Evolutionary conservation across 2,329 filamentous ascomycete genomes (phyloP), one percentile per base, ranked within the genome.

Genomic region (Clarireedia hainanense): DNA sequence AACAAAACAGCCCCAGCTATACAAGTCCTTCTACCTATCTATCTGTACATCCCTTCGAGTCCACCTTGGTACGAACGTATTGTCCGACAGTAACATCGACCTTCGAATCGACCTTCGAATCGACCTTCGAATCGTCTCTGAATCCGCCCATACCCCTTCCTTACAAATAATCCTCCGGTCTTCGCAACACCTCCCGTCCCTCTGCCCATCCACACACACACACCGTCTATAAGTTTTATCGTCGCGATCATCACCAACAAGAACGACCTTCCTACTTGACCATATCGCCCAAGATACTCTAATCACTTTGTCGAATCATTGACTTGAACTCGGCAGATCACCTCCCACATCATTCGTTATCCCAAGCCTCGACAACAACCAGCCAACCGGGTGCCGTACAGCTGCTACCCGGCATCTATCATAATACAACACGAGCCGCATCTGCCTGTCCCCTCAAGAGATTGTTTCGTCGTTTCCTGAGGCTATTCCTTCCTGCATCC

Each of bases 371-470:
- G 26, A 56, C 42, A 47, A 47, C 45, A 51, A 37, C 42, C 49
- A 53, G 23, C 55, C 55, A 48, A 52, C 52, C 52, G 46, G 52
- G 12, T 55, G 23, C 24, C 36, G 27, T 27, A 53, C 12, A 27
- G 17, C 36, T 30, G 9, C 17, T 39, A 37, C 40, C 55, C 43
- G 43, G 48, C 36, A 27, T 47, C 48, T 39, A 50, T 46, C 26
- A 50, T 49, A 15, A 24, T n/a, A 52, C 54, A 56, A 47, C 42
- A 36, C 27, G 50, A 34, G 49, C 55, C 43, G 36, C 42, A 47
- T 43, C 17, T 53, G 6, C 49, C 40, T 43, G 34, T 47, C 36
- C 27, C 23, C 3, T 15, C n/a, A 34, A 12, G 10, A 23, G 5
- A 12, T 47, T 50, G 4, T n/a, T 46, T 36, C n/a, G 20, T 27